Base-by-base conservation (phyloP, 768 basidiomycete genomes). In the Rhizopogon vulgaris region DNA sequence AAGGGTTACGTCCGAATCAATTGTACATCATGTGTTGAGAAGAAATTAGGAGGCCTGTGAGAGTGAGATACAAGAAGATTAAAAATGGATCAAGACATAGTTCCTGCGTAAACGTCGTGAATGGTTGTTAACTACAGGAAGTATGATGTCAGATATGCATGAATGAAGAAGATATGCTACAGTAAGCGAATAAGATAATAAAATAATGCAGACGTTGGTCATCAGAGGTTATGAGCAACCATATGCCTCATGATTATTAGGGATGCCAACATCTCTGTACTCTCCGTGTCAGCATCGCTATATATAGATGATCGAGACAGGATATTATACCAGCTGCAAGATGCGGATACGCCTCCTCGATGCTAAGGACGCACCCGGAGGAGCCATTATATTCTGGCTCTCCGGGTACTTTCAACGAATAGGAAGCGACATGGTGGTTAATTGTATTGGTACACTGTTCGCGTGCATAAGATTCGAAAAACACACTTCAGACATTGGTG, bases 221-320 rank as follows among this genome's bases (percentile, higher is more conserved):
- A 48, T 68, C 62, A 78, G 50, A 78, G 56, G 41, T 74, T 67
- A 56, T 82, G 69, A 34, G 70, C 67, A 6, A 63, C 73, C 28
- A 85, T 83, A 58, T 84, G 79, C 10, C 82, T 75, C 80, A 86
- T 82, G 56, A 85, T 80, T 63, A 76, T 75, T 40, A 83, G 62
- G 1, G 82, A 77, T 3, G 80, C 80, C 10, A 86, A 71, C 50
- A 85, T 63, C 55, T 85, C 84, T 85, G 64, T 53, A 43, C 38
- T 43, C 34, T 36, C 28, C 40, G 37, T 24, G 14, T 53, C 42
- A 63, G 55, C 47, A 52, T 28, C 48, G 41, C 15, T 25, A 15
- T 1, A 24, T 50, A 50, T 36, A 38, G 18, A 45, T 22, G 37
- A 14, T 42, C 30, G 28, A 48, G 49, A 22, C 25, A 41, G 22